Conservation (phyloP, 2,329 filamentous ascomycete species). For the Trichoderma guizhouense region DNA sequence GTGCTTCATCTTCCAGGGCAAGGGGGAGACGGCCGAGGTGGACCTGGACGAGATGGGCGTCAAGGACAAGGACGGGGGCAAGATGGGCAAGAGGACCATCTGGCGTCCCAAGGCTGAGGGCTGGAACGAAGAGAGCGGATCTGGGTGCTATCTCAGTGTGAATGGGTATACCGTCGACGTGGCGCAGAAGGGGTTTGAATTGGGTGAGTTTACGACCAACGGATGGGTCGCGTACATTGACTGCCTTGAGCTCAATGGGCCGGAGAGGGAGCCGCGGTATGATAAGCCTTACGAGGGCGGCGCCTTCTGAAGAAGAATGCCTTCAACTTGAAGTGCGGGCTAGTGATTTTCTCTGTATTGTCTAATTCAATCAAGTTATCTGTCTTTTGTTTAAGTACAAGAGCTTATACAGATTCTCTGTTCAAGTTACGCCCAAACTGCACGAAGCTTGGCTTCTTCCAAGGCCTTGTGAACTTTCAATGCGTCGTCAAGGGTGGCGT, state of each 20-base stretch:
- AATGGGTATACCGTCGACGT: slow-evolving; percentile 5
- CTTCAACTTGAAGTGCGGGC: not conserved
- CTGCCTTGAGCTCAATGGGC: not conserved
- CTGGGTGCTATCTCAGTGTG: not conserved
- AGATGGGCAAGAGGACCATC: not conserved
- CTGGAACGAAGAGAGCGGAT: not conserved
- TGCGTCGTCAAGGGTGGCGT: not conserved
- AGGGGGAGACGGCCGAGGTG: slow-evolving; percentile 1
- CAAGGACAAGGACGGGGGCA: not conserved
- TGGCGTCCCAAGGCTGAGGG: slow-evolving; percentile 4
- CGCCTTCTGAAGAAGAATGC: not conserved
- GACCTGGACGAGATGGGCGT: slow-evolving; percentile 4
- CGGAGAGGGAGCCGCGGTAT: slow-evolving; percentile 3
- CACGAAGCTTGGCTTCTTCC: not conserved
- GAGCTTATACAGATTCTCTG: not conserved
- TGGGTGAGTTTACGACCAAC: not conserved
- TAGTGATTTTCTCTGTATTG: not conserved
- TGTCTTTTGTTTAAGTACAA: not conserved
- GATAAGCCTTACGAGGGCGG: not conserved
- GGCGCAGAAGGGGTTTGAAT: not conserved
- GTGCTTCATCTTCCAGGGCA: not conserved
- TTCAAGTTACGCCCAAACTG: not conserved
- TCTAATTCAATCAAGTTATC: not conserved
- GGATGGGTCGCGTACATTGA: slow-evolving; percentile 1
- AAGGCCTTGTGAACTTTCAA: slow-evolving; percentile 2